phyloP scores from a whole-genome alignment of 225 moss, liverwort and hornwort genomes.

The Polytrichum formosum region DNA sequence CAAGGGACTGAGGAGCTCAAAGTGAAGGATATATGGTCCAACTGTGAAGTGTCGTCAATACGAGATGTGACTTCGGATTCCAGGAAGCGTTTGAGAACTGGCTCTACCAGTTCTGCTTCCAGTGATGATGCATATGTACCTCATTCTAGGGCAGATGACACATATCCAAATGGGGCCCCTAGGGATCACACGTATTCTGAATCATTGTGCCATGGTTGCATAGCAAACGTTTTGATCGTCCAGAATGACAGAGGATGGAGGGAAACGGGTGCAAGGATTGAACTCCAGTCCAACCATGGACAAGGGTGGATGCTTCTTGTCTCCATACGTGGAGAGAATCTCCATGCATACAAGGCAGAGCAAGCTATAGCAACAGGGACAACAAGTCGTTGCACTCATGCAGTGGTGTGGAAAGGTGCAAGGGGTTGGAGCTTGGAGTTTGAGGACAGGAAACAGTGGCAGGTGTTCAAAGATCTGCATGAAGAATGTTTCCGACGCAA shows the following conservation, averaged over 20 bases:
- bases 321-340: constrained; percentile 62
- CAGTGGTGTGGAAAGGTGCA: constrained; percentile 89
- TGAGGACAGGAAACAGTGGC: constrained; percentile 94
- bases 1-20: constrained; percentile 34
- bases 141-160: constrained; percentile 30
- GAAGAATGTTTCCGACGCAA: constrained; percentile 88
- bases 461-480: constrained; percentile 87
- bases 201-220: constrained; percentile 59
- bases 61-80: constrained; percentile 53
- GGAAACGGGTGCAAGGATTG: constrained; percentile 74
- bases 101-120: constrained; percentile 61
- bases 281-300: constrained; percentile 68
- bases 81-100: constrained; percentile 74
- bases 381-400: constrained; percentile 81
- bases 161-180: constrained; percentile 23
- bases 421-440: constrained; percentile 98
- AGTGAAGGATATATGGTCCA: constrained; percentile 74
- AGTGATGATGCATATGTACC: constrained; percentile 70
- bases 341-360: constrained; percentile 75
- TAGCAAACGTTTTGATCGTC: constrained; percentile 78
- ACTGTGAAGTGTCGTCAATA: constrained; percentile 67
- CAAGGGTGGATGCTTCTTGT: constrained; percentile 75
- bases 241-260: constrained; percentile 80
- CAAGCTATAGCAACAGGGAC: constrained; percentile 77
- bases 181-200: constrained; percentile 42